These are phyloP conservation scores for Euclidium syriacum DNA, from an alignment of 345 rosid species.

Conservation along the genomic window DNA sequence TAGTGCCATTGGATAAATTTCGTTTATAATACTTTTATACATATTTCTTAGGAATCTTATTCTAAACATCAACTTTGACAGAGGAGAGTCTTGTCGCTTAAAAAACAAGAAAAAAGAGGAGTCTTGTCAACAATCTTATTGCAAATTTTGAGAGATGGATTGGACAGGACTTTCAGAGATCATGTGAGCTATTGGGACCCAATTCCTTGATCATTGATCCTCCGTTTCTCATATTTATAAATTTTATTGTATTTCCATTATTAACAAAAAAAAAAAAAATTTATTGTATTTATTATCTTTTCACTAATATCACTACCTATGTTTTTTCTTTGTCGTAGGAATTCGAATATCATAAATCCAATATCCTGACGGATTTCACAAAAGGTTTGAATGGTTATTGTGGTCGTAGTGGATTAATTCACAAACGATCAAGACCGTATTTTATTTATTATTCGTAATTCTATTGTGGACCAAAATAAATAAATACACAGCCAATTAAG, in stretches of 20 bases:
- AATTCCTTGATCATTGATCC: conserved; percentile 22
- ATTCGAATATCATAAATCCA: neutral
- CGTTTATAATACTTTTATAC: neutral
- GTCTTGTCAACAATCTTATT: conserved; percentile 24
- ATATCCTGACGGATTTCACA: neutral
- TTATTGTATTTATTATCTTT: neutral
- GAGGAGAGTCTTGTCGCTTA: conserved; percentile 14
- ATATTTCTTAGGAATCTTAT: conserved; percentile 15
- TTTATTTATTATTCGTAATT: too few species aligned
- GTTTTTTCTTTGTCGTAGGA: neutral
- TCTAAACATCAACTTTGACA: conserved; percentile 4
- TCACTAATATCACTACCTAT: neutral
- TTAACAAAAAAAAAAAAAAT: neutral
- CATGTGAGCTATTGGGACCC: conserved; percentile 48
- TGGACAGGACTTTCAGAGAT: conserved; percentile 35
- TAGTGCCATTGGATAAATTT: conserved; percentile 24
- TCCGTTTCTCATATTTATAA: conserved; percentile 3
- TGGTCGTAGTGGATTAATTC: too few species aligned
- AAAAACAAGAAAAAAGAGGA: neutral
- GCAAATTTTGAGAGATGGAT: conserved; percentile 38
- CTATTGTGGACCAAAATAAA: too few species aligned
- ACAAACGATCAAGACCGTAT: too few species aligned
- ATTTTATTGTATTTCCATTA: neutral
- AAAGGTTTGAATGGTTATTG: too few species aligned
- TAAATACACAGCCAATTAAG: too few species aligned